phyloP scores from a whole-genome alignment of 2,329 filamentous ascomycete genomes.

The Gyromitra esculenta region DNA sequence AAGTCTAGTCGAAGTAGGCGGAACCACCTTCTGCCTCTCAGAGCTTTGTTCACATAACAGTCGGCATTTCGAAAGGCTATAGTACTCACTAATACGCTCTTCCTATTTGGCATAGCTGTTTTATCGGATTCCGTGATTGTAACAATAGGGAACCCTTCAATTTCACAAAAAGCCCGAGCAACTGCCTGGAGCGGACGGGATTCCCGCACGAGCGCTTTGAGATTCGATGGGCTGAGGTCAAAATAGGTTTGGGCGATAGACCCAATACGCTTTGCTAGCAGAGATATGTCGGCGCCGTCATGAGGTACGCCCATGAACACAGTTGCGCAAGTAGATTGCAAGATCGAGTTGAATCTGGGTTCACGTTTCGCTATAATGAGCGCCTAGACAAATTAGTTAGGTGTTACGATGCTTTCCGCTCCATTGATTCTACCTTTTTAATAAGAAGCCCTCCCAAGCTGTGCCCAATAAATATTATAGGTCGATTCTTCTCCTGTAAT shows the following conservation, averaged over 20 bases:
- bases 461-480: constrained; percentile 52
- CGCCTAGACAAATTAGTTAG: constrained; percentile 38
- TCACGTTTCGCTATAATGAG: constrained; percentile 44
- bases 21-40: constrained; percentile 39
- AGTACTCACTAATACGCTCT: constrained; percentile 36
- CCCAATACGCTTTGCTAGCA: constrained; percentile 40
- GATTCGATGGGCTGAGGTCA: constrained; percentile 34
- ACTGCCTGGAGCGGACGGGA: constrained; percentile 44
- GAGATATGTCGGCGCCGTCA: constrained; percentile 42
- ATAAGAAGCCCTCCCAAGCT: constrained; percentile 50
- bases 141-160: constrained; percentile 41
- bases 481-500: constrained; percentile 40
- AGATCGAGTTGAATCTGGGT: constrained; percentile 25
- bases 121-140: constrained; percentile 48
- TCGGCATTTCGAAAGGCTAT: neutral
- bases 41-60: neutral
- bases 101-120: constrained; percentile 41
- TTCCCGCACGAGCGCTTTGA: constrained; percentile 43
- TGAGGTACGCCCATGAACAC: constrained; percentile 50
- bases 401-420: neutral
- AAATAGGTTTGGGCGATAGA: constrained; percentile 43
- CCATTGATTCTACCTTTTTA: constrained; percentile 39
- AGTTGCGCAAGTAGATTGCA: constrained; percentile 38
- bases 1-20: constrained; percentile 35
- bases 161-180: constrained; percentile 43